Evolutionary conservation across 2,329 filamentous ascomycete genomes (phyloP).

Genomic region (Talaromyces islandicus): DNA sequence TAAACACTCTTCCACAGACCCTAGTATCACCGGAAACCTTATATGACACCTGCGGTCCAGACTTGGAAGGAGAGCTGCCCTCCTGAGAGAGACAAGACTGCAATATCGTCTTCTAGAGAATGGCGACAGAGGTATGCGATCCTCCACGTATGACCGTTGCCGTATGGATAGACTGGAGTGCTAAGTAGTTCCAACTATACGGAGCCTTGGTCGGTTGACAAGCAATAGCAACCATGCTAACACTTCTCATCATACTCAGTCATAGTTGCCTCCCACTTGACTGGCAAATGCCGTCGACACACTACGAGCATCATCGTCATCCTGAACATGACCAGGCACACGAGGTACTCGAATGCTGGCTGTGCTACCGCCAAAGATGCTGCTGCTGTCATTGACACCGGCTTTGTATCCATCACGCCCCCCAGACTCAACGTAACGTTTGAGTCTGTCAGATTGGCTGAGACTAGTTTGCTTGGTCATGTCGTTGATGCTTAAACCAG

Average conservation of each 20-base stretch:
- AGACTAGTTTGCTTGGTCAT: conserved; percentile 65
- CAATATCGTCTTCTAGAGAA: background rate
- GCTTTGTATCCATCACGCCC: conserved; percentile 55
- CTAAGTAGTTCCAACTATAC: background rate
- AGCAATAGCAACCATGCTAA: background rate
- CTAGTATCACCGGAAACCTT: background rate
- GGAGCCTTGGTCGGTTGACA: background rate
- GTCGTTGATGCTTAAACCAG: conserved; percentile 70
- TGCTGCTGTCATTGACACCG: conserved; percentile 51
- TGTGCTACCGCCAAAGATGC: conserved; percentile 60
- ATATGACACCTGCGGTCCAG: background rate
- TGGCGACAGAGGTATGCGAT: background rate
- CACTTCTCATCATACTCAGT: conserved; percentile 40
- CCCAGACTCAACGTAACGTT: conserved; percentile 86
- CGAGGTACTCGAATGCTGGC: conserved; percentile 45
- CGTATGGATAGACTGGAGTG: background rate
- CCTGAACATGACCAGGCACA: conserved; percentile 37
- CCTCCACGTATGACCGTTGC: background rate
- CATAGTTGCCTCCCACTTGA: conserved; percentile 69
- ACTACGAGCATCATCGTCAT: conserved; percentile 93
- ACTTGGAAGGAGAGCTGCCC: background rate
- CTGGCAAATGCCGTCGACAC: conserved; percentile 95
- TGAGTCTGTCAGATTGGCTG: conserved; percentile 83
- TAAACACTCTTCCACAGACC: background rate
- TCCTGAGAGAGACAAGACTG: background rate